Base-by-base conservation (phyloP, 73 alveolate genomes). In the Paramecium pentaurelia region DNA sequence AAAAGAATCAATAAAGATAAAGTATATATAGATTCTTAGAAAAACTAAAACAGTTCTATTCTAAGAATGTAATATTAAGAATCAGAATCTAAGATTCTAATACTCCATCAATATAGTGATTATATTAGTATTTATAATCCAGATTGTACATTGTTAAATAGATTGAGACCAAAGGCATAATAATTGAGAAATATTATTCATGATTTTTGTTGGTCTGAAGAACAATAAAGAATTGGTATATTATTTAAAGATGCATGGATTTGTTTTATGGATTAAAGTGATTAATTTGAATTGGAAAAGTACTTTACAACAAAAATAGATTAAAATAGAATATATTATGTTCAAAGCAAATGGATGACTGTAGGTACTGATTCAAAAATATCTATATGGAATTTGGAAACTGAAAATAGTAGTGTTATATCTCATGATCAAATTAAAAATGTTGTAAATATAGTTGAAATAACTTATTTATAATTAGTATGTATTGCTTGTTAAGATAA, bases 31-130 rank as follows among this genome's bases (percentile, higher is more conserved):
- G 36, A 22, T 80, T 80, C 77, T 2, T 11, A 80, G 73, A 80
- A 45, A 25, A 80, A 80, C 75, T 45, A 60, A 44, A 80, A 80
- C 54, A 80, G 91, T 80, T 25, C 58, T 36, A 80, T 80, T 8
- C 12, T 49, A 47, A 80, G 58, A 49, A 22, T 42, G 28, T 12
- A 80, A 49, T 80, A 80, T 45, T 80, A 80, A 14, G 91, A 80
- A 80, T 45, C 37, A 2, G 47, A 25, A 45, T 10, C 45, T 6
- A 44, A 80, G 14, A 80, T 80, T n/a, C 54, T 80, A 14, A 44
- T 80, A 2, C 73, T 80, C 9, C 91, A 80, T 49, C n/a, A 80
- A 80, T 80, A 80, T 44, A 80, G 91, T 80, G 91, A 80, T 45
- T 42, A 16, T 6, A 80, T 80, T 14, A 27, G 51, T 47, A 44